Evolutionary conservation across 1,284 basidiomycete genomes (phyloP), one percentile per base, ranked within the genome.

Genomic region (Ustilago xerochloae): DNA sequence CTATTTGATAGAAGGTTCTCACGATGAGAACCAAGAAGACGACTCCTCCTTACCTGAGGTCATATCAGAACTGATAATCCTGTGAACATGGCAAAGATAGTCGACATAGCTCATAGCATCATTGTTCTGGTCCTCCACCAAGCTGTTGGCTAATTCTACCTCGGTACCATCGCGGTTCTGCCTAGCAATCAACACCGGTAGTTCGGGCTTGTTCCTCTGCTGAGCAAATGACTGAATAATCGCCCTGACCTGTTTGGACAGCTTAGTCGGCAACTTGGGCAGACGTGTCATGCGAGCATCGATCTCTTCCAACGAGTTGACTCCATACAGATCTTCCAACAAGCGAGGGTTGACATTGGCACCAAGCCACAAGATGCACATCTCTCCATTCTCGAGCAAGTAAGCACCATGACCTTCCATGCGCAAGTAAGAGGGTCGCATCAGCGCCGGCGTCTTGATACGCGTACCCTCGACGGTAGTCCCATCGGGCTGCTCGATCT

Each of bases 121-220:
- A 81, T 97, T 97, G 85, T 99, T 99, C 84, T 92, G 90, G 86
- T 99, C 97, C 86, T 99, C 97, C 13, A 97, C 90, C 15, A 99
- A 87, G 90, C 96, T 92, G 86, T 99, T 97, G 70, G 92, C 93
- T 79, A 96, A 95, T 84, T 99, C 97, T 55, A 99, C 90, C 86
- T 99, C 97, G 63, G 90, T 88, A 10, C 91, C 95, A 83, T 99
- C 97, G 81, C 94, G 87, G 82, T 97, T 94, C 84, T 99, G 97
- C 15, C 97, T 89, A 0, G 93, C 93, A 48, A 98, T 88, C 35
- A 90, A 86, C 64, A 97, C 88, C 56, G 91, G 92, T 41, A 89
- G 77, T 2, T 88, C 84, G 16, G 88, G 86, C 8, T 90, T 90
- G 46, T 87, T 87, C 36, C 93, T 88, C 68, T 90, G 89, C 3